Evolutionary conservation across 2,329 filamentous ascomycete genomes (phyloP).

Genomic region (Neofusicoccum laricinum): DNA sequence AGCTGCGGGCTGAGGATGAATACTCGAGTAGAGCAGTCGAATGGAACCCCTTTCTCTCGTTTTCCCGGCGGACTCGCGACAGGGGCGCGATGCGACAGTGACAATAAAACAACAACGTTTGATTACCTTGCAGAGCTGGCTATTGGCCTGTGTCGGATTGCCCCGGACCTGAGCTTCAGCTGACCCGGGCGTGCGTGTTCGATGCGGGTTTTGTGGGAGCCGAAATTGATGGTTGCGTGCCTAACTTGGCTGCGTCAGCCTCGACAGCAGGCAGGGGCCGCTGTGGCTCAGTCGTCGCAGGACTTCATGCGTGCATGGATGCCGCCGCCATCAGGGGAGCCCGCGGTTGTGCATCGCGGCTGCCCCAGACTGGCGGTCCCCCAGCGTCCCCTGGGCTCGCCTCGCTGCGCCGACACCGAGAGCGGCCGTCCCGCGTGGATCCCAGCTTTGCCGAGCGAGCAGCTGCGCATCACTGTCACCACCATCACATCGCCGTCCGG

Average conservation of each 20-base stretch:
- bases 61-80: neutral
- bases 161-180: neutral
- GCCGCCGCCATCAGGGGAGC: too few relatives aligned
- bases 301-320: neutral
- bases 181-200: neutral
- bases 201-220: neutral
- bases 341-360: neutral
- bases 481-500: neutral
- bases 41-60: neutral
- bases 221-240: conserved; percentile 1
- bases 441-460: neutral
- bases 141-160: neutral
- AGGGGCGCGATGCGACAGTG: neutral
- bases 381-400: too few relatives aligned
- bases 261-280: neutral
- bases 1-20: neutral
- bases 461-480: neutral
- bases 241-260: neutral
- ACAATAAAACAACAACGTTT: neutral
- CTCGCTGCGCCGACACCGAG: neutral
- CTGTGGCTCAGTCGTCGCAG: neutral
- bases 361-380: neutral
- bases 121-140: neutral
- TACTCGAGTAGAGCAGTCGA: too few relatives aligned
- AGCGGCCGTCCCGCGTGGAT: neutral